phyloP scores from a whole-genome alignment of 164 flowering plant species.

The Tetrastigma voinierianum region DNA sequence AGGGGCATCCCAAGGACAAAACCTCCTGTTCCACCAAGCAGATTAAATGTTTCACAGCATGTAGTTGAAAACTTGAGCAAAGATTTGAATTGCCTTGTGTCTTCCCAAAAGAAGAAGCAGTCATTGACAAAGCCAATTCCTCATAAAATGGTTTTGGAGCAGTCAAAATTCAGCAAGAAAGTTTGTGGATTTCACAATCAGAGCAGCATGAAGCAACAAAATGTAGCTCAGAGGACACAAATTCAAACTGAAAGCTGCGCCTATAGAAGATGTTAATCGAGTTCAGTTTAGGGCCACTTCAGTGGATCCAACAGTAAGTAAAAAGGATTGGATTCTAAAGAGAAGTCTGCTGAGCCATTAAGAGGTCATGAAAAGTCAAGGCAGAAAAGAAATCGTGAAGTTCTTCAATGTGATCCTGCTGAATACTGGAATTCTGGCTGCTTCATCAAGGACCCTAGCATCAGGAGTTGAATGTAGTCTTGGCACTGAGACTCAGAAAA shows the following conservation, averaged over 20 bases:
- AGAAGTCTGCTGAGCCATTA: neutral
- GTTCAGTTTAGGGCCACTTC: conserved; percentile 1
- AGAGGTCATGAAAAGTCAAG: neutral
- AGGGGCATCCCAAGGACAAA: neutral
- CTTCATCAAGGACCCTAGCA: neutral
- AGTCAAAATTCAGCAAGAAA: conserved; percentile 3
- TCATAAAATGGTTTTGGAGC: neutral
- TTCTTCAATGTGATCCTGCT: conserved; percentile 1
- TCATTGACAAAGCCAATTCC: conserved; percentile 1
- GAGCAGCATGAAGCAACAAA: conserved; percentile 8
- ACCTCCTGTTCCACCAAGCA: neutral
- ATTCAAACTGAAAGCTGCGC: neutral
- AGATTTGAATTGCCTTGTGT: neutral
- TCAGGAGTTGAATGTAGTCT: neutral
- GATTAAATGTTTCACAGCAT: neutral
- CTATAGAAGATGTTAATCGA: neutral
- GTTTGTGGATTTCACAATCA: conserved; percentile 2
- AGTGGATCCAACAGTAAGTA: neutral
- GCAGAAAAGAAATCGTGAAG: neutral
- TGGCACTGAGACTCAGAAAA: neutral
- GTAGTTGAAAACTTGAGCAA: neutral
- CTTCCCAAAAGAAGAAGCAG: neutral
- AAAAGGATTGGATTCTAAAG: conserved; percentile 7
- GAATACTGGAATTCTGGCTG: neutral
- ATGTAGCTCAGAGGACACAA: conserved; percentile 4